A percentile compares a stretch with the other conserved stretches of the same genome.
phyloP scores from a whole-genome alignment of 139 green algal genomes.

The Auxenochlorella pyrenoidosa region DNA sequence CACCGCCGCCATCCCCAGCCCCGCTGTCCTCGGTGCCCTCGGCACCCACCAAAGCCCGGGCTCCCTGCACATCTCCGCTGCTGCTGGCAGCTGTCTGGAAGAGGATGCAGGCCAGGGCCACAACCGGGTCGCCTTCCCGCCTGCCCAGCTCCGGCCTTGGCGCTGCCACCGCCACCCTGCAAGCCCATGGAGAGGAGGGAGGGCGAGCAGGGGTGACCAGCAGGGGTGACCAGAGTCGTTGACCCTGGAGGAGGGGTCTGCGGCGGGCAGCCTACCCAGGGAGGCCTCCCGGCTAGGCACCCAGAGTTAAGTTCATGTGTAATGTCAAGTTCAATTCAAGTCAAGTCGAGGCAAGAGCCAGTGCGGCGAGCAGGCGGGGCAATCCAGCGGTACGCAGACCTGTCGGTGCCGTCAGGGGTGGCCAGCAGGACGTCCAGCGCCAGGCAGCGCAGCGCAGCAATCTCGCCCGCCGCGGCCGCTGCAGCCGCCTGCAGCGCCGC shows the following conservation, averaged over 20 bases:
- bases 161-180: slow-evolving; percentile 47
- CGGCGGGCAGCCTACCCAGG: no score
- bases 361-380: background rate
- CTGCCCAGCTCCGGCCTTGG: background rate
- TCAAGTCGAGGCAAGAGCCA: background rate
- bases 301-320: no score
- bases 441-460: slow-evolving; percentile 63
- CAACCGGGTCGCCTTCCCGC: slow-evolving; percentile 62
- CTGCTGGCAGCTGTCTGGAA: slow-evolving; percentile 11
- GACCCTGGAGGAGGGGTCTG: no score
- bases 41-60: background rate
- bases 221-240: no score
- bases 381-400: background rate
- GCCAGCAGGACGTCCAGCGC: slow-evolving; percentile 68
- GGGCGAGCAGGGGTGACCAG: background rate
- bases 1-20: slow-evolving; percentile 1
- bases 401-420: slow-evolving; percentile 57
- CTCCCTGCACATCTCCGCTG: background rate
- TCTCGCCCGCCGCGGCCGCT: slow-evolving; percentile 54
- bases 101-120: slow-evolving; percentile 65
- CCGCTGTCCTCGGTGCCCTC: background rate
- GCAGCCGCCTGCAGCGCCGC: slow-evolving; percentile 1
- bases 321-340: no score
- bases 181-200: background rate
- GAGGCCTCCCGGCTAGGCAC: no score